Evolutionary conservation across 2,329 filamentous ascomycete genomes (phyloP), one percentile per base, ranked within the genome.

Genomic region (Aspergillus pseudoterreus): DNA sequence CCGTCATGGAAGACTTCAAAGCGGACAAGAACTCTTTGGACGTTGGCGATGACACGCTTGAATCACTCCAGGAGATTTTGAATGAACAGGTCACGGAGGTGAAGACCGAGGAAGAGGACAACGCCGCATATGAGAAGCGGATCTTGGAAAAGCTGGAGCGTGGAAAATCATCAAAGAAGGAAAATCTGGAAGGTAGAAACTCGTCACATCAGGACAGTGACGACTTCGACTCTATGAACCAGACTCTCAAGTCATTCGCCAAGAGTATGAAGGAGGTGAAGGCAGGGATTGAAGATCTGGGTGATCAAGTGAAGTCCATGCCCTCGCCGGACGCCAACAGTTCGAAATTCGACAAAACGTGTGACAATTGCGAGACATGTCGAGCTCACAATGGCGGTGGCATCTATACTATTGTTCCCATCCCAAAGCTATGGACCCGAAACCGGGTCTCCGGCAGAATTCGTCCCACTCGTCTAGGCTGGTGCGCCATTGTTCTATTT

Each of bases 31-130:
- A 73, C 17, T 59, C 63, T 1, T 57, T 75, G 15, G 64, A 67
- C 11, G 55, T 75, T 4, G 72, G 74, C 11, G 74, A 76, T 50
- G 71, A 72, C 53, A 77, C 75, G 2, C 68, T 77, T 39, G 71
- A 75, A 47, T 76, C 72, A 15, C 68, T 77, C 15, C 68, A 75
- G 47, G 65, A 70, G 12, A 61, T 77, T 21, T 60, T 77, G 38
- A 63, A 72, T 8, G 65, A 67, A 30, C 52, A 58, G 10, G 56
- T 63, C 15, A 57, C 51, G 21, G 61, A 60, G 22, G 22, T 61
- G 4, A 68, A 69, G 41, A 52, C 56, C 4, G 64, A 66, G 42
- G 59, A 61, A 44, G 59, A 69, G 51, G 63, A 68, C 3, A 65
- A 69, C 45, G 64, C 58, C 12, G 63, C 63, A 6, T 69, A 66